phyloP scores from a whole-genome alignment of 352 stramenopile species.

The Phytophthora megakarya region DNA sequence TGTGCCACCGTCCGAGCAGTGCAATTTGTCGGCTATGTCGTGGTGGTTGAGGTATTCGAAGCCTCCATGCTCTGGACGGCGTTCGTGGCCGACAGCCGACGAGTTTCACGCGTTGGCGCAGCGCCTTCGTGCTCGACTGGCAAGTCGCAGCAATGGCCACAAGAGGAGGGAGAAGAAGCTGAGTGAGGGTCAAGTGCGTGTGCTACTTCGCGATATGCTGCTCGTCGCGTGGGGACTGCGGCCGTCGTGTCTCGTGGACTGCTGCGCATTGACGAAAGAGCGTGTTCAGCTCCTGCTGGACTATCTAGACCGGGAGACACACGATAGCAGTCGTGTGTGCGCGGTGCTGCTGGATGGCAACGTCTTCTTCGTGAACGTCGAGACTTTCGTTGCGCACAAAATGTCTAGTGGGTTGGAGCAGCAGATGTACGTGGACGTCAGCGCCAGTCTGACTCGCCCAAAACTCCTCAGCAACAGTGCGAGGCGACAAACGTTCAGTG shows the following conservation, averaged over 20 bases:
- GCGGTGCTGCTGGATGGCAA: slow-evolving; percentile 45
- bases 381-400: slow-evolving; percentile 42
- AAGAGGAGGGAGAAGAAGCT: slow-evolving; percentile 18
- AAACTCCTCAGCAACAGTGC: slow-evolving; percentile 8
- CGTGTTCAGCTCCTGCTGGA: slow-evolving; percentile 30
- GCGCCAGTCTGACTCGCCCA: slow-evolving; percentile 23
- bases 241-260: slow-evolving; percentile 51
- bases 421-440: slow-evolving; percentile 44
- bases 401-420: slow-evolving; percentile 25
- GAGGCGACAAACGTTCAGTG: neutral
- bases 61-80: neutral
- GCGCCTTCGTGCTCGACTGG: slow-evolving; percentile 24
- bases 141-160: neutral
- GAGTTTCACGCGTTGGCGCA: slow-evolving; percentile 18
- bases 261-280: slow-evolving; percentile 37
- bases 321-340: slow-evolving; percentile 17
- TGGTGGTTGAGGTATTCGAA: slow-evolving; percentile 24
- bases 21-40: slow-evolving; percentile 16
- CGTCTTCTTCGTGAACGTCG: slow-evolving; percentile 50
- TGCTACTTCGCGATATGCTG: slow-evolving; percentile 45
- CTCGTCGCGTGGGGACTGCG: slow-evolving; percentile 44
- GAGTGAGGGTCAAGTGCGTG: slow-evolving; percentile 26
- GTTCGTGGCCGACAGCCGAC: slow-evolving; percentile 15
- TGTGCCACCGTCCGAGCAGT: slow-evolving; percentile 7
- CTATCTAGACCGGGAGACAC: slow-evolving; percentile 2